A percentile compares a stretch with the other conserved stretches of the same genome.
Conservation (phyloP, 2,329 filamentous ascomycete genomes). For the Cladorrhinum sp. region DNA sequence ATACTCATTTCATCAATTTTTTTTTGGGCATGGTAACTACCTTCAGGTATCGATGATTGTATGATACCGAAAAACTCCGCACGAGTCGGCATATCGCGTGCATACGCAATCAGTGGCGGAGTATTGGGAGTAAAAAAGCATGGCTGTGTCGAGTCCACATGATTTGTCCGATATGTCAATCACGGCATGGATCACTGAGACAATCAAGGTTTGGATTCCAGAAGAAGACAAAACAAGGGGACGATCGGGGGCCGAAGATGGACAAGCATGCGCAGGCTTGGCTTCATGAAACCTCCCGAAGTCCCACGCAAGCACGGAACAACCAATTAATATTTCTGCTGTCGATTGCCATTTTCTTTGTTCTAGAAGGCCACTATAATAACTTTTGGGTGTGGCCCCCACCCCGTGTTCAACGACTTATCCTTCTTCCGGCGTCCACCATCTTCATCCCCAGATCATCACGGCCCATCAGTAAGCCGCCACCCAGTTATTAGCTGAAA, state of each 20-base stretch:
- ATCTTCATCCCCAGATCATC: background rate
- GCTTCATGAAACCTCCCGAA: background rate
- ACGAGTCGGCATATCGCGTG: no score
- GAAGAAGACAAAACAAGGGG: slow-evolving; percentile 4
- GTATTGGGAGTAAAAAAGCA: no score
- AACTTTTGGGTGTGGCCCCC: background rate
- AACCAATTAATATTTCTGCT: background rate
- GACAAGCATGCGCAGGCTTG: background rate
- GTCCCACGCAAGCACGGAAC: background rate
- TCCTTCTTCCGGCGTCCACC: background rate
- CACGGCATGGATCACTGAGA: background rate
- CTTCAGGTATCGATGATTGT: no score
- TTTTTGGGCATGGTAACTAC: background rate
- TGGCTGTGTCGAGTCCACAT: background rate
- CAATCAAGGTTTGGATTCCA: slow-evolving; percentile 5
- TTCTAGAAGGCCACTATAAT: background rate
- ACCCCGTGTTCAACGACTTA: no score
- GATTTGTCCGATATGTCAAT: background rate
- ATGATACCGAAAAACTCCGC: no score
- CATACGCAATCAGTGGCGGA: background rate
- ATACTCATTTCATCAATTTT: background rate
- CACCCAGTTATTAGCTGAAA: background rate
- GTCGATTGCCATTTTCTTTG: no score
- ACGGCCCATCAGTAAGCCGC: background rate
- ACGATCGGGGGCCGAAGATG: background rate